phyloP scores from a whole-genome alignment of 1,284 basidiomycete genomes.

The Ceratobasidium papillatum region DNA sequence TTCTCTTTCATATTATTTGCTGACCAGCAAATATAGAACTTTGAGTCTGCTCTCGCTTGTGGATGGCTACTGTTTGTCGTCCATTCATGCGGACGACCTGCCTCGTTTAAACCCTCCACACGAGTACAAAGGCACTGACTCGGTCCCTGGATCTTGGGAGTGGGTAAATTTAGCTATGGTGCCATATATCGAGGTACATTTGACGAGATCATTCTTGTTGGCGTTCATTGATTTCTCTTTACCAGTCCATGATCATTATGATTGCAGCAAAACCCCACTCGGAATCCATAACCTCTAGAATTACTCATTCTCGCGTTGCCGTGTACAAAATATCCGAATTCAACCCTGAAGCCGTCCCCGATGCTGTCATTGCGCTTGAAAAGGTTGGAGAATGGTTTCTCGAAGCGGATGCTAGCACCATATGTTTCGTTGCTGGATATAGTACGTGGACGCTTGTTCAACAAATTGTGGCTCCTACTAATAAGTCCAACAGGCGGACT shows the following conservation, averaged over 20 bases:
- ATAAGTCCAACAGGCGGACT: constrained; percentile 56
- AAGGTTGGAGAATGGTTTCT: constrained; percentile 65
- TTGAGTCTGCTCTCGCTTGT: constrained; percentile 45
- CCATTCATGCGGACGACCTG: constrained; percentile 48
- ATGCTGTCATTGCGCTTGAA: constrained; percentile 54
- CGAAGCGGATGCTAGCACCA: constrained; percentile 58
- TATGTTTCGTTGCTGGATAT: constrained; percentile 56
- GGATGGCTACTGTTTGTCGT: constrained; percentile 48
- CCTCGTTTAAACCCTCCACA: constrained; percentile 44
- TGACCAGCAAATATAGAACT: constrained; percentile 27
- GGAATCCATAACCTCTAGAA: constrained; percentile 14
- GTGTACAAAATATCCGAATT: constrained; percentile 56
- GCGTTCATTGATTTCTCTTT: neutral
- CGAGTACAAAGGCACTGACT: constrained; percentile 41
- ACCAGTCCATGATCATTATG: constrained; percentile 40
- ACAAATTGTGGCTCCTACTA: neutral
- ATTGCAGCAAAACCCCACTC: constrained; percentile 28
- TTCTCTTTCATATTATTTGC: neutral
- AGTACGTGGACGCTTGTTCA: constrained; percentile 8
- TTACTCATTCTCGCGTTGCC: constrained; percentile 54
- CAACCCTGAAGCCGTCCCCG: constrained; percentile 45
- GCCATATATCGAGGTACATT: constrained; percentile 40
- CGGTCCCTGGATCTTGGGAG: constrained; percentile 30
- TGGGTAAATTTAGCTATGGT: constrained; percentile 42
- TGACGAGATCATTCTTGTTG: neutral